Evolutionary conservation across 306 rosid species (phyloP), one percentile per base, ranked within the genome.

Genomic region (Glycine latifolia): DNA sequence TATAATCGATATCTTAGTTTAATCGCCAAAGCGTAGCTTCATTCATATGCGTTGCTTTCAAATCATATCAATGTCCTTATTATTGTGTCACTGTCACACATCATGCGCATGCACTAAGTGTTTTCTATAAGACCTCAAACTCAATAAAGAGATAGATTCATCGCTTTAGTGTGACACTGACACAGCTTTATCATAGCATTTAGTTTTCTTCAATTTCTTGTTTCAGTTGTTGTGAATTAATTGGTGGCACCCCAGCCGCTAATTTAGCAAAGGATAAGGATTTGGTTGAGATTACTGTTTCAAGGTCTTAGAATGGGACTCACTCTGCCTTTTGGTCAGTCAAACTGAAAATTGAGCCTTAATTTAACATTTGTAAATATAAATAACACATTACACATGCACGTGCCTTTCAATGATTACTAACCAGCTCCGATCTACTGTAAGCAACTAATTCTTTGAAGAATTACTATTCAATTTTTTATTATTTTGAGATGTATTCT

Each of bases 221-320:
- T 43, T 43, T 43, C 9, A 43, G 47, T 43, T 43, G 47, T 43
- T 43, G 47, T 43, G 47, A 43, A 43, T 43, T 43, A 43, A 43
- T 43, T 43, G 9, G 76, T 71, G 83, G 7, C 68, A 71, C 82
- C 85, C 83, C 35, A 70, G 43, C 89, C 87, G 87, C 46, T 75
- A 50, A 83, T 83, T 75, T 75, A 79, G 87, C 86, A 53, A 74
- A 31, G 78, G 79, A 73, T 74, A 79, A 82, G 78, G 70, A 58
- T 81, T 67, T 49, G 86, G 82, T 6, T 82, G 8, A 55, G 78
- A 71, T 86, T 83, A 83, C 89, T 83, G 79, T 86, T 83, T 76
- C 8, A 12, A 78, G 81, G 90, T 87, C 86, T 41, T 13, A 43
- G 26, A 43, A 13, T 63, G 13, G 59, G 77, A 59, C 35, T 2